Evolutionary conservation across 768 basidiomycete species (phyloP), one percentile per base, ranked within the genome.

Genomic region (Suillus occidentalis): DNA sequence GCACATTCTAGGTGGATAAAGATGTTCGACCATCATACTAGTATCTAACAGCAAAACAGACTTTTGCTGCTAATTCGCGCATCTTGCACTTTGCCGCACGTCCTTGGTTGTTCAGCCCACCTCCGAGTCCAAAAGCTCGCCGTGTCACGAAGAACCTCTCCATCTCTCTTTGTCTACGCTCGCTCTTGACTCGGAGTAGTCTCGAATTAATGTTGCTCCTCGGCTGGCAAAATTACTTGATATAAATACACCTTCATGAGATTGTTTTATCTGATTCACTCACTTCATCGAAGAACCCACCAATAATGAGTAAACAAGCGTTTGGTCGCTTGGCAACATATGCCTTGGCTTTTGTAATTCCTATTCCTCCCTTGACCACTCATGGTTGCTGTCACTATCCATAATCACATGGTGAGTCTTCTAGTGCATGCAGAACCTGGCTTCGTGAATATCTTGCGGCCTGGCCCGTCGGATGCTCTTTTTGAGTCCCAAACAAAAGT

Each of bases 21-120:
- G 10, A n/a, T 13, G 20, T 55, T 28, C 31, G 20, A 12, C 20
- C 31, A n/a, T 34, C 6, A 34, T 20, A n/a, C 53, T 55, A 34
- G 10, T 12, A 12, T 55, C 34, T 7, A 36, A n/a, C 31, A 13
- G 34, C 12, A 13, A 7, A 55, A 34, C 13, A 18, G 1, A 55
- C 31, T 18, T 20, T 25, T 10, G 31, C 20, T 5, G 31, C 31
- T 65, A 12, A 62, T n/a, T 53, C 78, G n/a, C 69, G 67, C 82
- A 88, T 80, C 52, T 80, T 76, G 68, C 76, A 77, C 66, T 75
- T 79, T 16, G 87, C 87, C 4, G 83, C 82, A n/a, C 83, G 79
- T 16, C 88, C 87, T 69, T 92, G 90, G 63, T 86, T 86, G 71
- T 92, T 94, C 69, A 90, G 76, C 16, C 89, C 90, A 18, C 90